Base-by-base conservation (phyloP, 768 basidiomycete species). In the Hortiboletus flavorubellus region DNA sequence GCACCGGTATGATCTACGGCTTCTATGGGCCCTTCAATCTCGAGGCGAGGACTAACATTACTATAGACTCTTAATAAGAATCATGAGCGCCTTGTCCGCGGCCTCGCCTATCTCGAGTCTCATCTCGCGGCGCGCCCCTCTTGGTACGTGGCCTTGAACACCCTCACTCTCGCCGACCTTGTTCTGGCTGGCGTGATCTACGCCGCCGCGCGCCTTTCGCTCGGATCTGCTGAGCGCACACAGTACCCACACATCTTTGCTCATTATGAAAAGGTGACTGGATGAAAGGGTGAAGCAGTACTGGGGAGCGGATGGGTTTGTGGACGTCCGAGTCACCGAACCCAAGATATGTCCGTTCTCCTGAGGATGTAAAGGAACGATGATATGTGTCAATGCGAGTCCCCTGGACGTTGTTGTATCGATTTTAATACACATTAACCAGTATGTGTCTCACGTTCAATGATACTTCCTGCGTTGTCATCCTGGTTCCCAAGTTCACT, bases 231-330 rank as follows among this genome's bases (percentile, higher is more conserved):
- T 10, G 54, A 64, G 12, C 53, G 62, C 8, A 46, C 57, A 11
- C 46, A 45, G 43, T 69, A 58, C 41, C 54, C 58, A 0, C 51
- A 54, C 21, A 7, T 62, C 5, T 66, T 68, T 29, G 54, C 56
- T 40, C 58, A 59, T 44, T 68, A 55, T 9, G 40, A 16, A 23
- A 69, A 44, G 35, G 68, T 67, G 33, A 55, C 65, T 2, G 10
- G 59, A 64, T 15, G 53, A 51, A 35, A 40, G 44, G 41, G 14
- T 64, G 26, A 54, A 58, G 26, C 42, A 45, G 34, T 57, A 46
- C 18, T 63, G 62, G 59, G 52, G 49, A 23, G 57, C 30, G 26
- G 44, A 54, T 10, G 46, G 29, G 2, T 64, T 56, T 10, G 54
- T 35, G 39, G 51, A 59, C n/a, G 50, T 50, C 8, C 46, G 51